Evolutionary conservation across 2,329 filamentous ascomycete species (phyloP).

Genomic region (Teratosphaeria destructans): DNA sequence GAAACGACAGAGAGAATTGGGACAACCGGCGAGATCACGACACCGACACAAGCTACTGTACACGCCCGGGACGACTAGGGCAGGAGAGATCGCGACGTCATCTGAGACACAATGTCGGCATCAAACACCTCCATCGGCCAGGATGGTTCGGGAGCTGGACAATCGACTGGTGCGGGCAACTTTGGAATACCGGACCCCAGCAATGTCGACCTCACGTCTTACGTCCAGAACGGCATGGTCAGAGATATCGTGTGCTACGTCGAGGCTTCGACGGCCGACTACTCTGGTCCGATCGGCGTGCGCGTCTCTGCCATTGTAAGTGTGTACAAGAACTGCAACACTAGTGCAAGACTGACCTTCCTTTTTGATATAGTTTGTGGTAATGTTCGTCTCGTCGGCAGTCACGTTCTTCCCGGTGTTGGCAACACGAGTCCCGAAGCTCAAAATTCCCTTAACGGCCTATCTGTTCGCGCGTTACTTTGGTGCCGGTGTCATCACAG

Average conservation of each 20-base stretch:
- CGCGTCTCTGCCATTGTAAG: slow-evolving; percentile 29
- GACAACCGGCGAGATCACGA: neutral
- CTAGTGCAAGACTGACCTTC: neutral
- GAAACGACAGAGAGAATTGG: too few relatives aligned
- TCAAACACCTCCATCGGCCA: neutral
- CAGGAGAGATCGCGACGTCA: neutral
- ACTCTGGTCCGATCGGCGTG: slow-evolving; percentile 40
- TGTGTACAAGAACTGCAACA: neutral
- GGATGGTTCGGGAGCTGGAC: neutral
- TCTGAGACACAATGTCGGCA: neutral
- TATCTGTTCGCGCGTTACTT: slow-evolving; percentile 41
- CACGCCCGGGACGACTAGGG: neutral
- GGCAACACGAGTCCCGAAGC: slow-evolving; percentile 28
- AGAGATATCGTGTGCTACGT: slow-evolving; percentile 43
- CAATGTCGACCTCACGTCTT: slow-evolving; percentile 3
- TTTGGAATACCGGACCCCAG: neutral
- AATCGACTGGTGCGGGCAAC: neutral
- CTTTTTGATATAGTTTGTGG: slow-evolving; percentile 15
- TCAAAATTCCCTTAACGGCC: slow-evolving; percentile 35
- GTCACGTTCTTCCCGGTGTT: slow-evolving; percentile 39
- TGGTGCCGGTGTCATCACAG: slow-evolving; percentile 37
- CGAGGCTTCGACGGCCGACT: slow-evolving; percentile 38
- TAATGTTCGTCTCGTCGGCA: slow-evolving; percentile 31
- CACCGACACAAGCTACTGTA: neutral
- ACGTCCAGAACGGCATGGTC: slow-evolving; percentile 9